These are phyloP conservation scores for Luvunga scandens DNA, from an alignment of 345 rosid genomes.

Conservation along the genomic window DNA sequence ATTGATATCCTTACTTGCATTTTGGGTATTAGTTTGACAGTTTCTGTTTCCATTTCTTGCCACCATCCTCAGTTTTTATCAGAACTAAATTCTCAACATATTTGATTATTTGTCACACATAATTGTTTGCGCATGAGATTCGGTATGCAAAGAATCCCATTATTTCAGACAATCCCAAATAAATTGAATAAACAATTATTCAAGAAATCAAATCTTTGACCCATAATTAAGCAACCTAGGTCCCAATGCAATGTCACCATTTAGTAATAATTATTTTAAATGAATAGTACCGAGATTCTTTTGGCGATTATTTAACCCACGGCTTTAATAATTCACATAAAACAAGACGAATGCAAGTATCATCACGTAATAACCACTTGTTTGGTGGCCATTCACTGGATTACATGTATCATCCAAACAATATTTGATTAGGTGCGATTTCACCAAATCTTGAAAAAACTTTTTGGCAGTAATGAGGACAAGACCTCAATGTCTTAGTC, in stretches of 20 bases:
- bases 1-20: not conserved
- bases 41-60: not conserved
- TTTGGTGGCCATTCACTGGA: conserved; percentile 19
- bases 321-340: conserved; percentile 13
- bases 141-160: not conserved
- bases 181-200: not conserved
- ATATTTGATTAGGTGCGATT: conserved; percentile 23
- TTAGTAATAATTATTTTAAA: not conserved
- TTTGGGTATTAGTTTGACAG: not conserved
- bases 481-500: conserved; percentile 36
- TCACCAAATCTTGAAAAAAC: conserved; percentile 8
- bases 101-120: not conserved
- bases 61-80: not conserved
- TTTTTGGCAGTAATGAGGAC: conserved; percentile 19
- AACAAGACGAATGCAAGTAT: conserved; percentile 30
- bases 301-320: conserved; percentile 8
- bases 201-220: not conserved
- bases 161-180: not conserved
- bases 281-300: conserved; percentile 8
- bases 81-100: not conserved
- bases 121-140: not conserved
- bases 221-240: not conserved
- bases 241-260: not conserved
- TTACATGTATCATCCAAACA: not conserved
- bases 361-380: conserved; percentile 6